Evolutionary conservation across 2,329 filamentous ascomycete genomes (phyloP), one percentile per base, ranked within the genome.

Genomic region (Diaporthe citriasiana): DNA sequence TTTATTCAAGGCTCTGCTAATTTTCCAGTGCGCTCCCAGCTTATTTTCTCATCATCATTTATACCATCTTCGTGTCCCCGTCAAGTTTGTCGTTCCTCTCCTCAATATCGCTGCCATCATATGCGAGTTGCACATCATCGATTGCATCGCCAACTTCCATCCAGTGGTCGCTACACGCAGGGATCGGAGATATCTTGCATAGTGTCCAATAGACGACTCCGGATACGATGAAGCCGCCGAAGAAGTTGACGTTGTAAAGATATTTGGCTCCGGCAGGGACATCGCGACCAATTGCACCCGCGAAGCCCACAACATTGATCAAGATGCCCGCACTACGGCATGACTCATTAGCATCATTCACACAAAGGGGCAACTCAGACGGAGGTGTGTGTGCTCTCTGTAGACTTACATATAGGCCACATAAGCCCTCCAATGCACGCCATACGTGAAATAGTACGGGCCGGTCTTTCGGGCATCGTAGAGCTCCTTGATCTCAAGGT

Each of bases 301-400:
- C 95, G 77, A 98, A 98, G 0, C 95, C 95, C 6, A 98, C 94
- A 5, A 98, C 93, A 78, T 98, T 98, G 86, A 97, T 93, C 7
- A 97, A 81, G 76, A 98, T 97, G 17, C 95, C 95, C 1, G 90
- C 86, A 74, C 70, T 71, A 5, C 35, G 33, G 12, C 12, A 42
- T 22, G 19, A 30, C 13, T 22, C 12, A 5, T 71, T 42, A 63
- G 69, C 17, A 53, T 42, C 8, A 19, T 53, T 5, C 42, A 35
- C 38, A 33, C 10, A 30, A n/a, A 10, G 17, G 13, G 13, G 9
- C 22, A 15, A 8, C 15, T 19, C 13, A 15, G 33, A 40, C 9
- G 12, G n/a, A 8, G 1, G 50, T 19, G 12, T 35, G 12, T 35
- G 1, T 7, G 40, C 10, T n/a, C 22, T 42, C 9, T 25, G 13